Evolutionary conservation across 345 rosid genomes (phyloP), one percentile per base, ranked within the genome.

Genomic region (Chamaenerion angustifolium): DNA sequence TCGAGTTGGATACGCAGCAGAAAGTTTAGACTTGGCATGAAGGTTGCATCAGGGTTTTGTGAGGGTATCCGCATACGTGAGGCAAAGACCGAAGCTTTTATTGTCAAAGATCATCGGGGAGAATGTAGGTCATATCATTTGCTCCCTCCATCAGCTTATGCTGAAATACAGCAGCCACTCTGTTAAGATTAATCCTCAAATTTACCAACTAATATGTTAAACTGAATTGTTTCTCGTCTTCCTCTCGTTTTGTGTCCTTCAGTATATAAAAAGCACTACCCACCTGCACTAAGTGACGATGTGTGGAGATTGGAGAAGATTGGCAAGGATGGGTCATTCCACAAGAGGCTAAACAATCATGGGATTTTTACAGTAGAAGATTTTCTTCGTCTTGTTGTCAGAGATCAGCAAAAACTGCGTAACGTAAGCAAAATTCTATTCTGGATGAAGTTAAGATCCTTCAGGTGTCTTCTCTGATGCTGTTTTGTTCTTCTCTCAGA

Each of bases 191-290:
- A 23, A 16, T 11, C 31, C 41, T 42, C 46, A 17, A 11, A 10
- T 52, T 58, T 3, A n/a, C 25, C 10, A 8, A 42, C 16, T 45
- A 14, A 52, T 4, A 14, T 42, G 40, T 21, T 37, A 51, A 21
- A 31, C 37, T 11, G 19, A 19, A 14, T 16, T 49, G 48, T 47
- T 46, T 49, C 48, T 69, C 11, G 51, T 46, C 46, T 27, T 46
- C 25, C 8, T 54, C 12, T 56, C 18, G 42, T 48, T 60, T 51
- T 21, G 65, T 54, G 66, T 46, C 21, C 11, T 14, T 13, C 75
- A 92, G 99, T 92, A 74, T 92, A 92, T 85, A 92, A 92, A 78
- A 92, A 92, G 65, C 98, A 92, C 69, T 92, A 92, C 61, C 98
- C 98, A 42, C 98, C 98, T 63, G 79, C 75, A 44, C 50, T 84